Conservation (phyloP, 78 protist genomes). For the Anaeramoeba ignava region DNA sequence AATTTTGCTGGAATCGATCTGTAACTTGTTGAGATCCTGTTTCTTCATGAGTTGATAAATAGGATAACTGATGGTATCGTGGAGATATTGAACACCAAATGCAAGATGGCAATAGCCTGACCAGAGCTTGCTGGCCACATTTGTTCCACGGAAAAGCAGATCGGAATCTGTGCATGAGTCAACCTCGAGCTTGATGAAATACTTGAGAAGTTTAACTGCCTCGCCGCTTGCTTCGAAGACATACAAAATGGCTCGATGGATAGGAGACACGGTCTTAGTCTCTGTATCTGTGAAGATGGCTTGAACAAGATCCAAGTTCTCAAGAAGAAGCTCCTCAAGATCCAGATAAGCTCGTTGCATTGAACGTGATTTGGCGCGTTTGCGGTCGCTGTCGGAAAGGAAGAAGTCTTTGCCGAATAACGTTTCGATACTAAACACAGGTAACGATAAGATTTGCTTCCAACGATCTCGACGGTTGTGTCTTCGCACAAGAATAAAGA, state of each 20-base stretch:
- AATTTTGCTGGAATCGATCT: no score
- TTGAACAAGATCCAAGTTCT: not conserved
- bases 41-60: not conserved
- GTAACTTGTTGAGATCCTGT: no score
- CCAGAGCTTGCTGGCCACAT: not conserved
- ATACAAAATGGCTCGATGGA: not conserved
- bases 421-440: not conserved
- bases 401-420: not conserved
- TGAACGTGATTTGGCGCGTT: not conserved
- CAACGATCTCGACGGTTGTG: not conserved
- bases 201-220: not conserved
- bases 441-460: not conserved
- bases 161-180: conserved; percentile 2
- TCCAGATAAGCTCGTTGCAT: not conserved
- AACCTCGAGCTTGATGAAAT: not conserved
- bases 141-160: not conserved
- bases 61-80: not conserved
- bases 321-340: not conserved
- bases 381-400: not conserved
- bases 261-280: not conserved
- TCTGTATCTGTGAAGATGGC: not conserved
- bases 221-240: not conserved
- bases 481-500: not conserved
- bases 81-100: not conserved
- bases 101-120: not conserved